Evolutionary conservation across 2,329 filamentous ascomycete species (phyloP).

Genomic region (Fusarium cyanostomum): DNA sequence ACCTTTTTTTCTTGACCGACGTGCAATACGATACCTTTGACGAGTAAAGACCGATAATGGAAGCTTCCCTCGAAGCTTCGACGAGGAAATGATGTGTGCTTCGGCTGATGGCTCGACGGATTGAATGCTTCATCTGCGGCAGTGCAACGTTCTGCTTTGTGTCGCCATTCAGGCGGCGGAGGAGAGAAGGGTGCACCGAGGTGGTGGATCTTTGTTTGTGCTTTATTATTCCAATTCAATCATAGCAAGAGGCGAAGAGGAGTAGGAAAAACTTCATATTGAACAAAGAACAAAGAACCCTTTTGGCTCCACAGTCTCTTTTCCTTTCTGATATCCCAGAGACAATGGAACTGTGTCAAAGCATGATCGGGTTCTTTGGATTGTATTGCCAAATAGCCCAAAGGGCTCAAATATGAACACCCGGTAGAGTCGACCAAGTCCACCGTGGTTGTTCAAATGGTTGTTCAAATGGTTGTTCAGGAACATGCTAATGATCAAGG

Average conservation of each 20-base stretch:
- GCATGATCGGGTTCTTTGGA: background rate
- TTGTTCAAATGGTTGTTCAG: background rate
- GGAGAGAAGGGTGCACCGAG: conserved; percentile 28
- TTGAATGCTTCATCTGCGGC: conserved; percentile 24
- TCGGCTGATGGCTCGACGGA: conserved; percentile 31
- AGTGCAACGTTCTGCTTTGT: conserved; percentile 14
- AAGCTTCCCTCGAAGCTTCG: conserved; percentile 25
- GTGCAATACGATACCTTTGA: conserved; percentile 43
- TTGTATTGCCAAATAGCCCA: background rate
- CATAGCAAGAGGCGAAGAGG: conserved; percentile 51
- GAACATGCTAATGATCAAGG: background rate
- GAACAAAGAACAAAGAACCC: conserved; percentile 36
- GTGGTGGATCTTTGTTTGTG: conserved; percentile 37
- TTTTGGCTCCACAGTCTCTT: conserved; percentile 11
- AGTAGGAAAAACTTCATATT: conserved; percentile 46
- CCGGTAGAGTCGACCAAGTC: background rate
- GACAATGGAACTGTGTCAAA: background rate
- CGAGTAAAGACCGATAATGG: conserved; percentile 40
- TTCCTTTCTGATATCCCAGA: background rate
- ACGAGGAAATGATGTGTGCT: conserved; percentile 36
- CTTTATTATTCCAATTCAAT: conserved; percentile 43
- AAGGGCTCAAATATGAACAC: no score
- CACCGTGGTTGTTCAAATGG: background rate
- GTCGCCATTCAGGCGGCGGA: background rate
- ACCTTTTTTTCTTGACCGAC: conserved; percentile 43